A percentile compares a stretch with the other conserved stretches of the same genome.
Conservation (phyloP, 768 basidiomycete species). For the Chlorophyllum brunneum region DNA sequence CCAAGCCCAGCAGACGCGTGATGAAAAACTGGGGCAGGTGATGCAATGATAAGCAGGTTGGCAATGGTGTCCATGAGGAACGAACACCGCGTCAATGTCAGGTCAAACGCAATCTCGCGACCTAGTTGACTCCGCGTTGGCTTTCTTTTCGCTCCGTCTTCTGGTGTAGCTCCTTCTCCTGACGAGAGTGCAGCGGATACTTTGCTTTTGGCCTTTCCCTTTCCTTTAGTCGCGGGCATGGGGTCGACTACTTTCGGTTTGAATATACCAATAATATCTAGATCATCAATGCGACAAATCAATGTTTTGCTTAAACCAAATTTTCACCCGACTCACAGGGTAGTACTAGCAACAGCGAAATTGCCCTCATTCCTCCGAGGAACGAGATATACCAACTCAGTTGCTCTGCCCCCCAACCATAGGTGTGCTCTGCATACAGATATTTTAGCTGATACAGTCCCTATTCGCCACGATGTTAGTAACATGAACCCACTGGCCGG, state of each 20-base stretch:
- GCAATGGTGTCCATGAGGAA: slow-evolving; percentile 65
- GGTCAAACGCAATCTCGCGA: slow-evolving; percentile 68
- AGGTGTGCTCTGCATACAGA: slow-evolving; percentile 71
- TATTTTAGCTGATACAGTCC: slow-evolving; percentile 83
- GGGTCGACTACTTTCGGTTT: slow-evolving; percentile 7
- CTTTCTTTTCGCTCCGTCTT: slow-evolving; percentile 32
- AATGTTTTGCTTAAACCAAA: background rate
- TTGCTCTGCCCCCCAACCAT: slow-evolving; percentile 68
- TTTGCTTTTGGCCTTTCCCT: slow-evolving; percentile 15
- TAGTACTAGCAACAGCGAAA: slow-evolving; percentile 50
- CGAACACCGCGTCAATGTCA: slow-evolving; percentile 55
- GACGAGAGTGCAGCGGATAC: too few species aligned
- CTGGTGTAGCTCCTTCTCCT: background rate
- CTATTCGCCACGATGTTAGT: slow-evolving; percentile 24
- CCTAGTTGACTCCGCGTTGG: slow-evolving; percentile 52
- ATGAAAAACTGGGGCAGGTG: slow-evolving; percentile 43
- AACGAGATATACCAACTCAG: slow-evolving; percentile 76
- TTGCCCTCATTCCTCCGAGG: slow-evolving; percentile 56
- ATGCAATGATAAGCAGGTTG: slow-evolving; percentile 52
- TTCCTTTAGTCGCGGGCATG: background rate
- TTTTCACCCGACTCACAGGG: slow-evolving; percentile 28
- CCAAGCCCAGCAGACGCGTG: slow-evolving; percentile 3
- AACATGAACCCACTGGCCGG: background rate
- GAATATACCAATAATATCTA: slow-evolving; percentile 6
- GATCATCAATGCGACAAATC: background rate